phyloP scores from a whole-genome alignment of 805 yeast species.

The Nakazawaea laoshanensis region DNA sequence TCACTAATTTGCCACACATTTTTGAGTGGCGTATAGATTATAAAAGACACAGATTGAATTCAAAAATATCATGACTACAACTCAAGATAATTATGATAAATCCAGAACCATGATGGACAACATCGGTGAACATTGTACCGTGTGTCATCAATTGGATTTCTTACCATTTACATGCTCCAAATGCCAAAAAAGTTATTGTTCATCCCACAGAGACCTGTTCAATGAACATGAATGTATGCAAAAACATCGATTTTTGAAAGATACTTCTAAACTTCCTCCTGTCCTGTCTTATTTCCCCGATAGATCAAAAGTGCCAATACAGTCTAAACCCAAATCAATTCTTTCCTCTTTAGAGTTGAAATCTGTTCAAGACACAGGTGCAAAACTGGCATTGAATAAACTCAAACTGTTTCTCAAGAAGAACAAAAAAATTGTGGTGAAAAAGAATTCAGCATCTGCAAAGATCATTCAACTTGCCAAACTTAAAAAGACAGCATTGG shows the following conservation, averaged over 20 bases:
- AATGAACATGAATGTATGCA: slow-evolving; percentile 22
- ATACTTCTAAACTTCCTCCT: slow-evolving; percentile 25
- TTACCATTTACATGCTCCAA: slow-evolving; percentile 48
- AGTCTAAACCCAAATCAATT: slow-evolving; percentile 22
- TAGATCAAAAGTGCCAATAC: slow-evolving; percentile 28
- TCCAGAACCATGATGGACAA: slow-evolving; percentile 31
- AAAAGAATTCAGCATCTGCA: slow-evolving; percentile 13
- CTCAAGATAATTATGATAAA: slow-evolving; percentile 11
- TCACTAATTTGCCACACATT: no score
- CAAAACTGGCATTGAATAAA: slow-evolving; percentile 5
- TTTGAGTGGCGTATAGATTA: no score
- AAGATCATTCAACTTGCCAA: slow-evolving; percentile 26
- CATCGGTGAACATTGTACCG: slow-evolving; percentile 48
- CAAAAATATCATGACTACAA: slow-evolving; percentile 1
- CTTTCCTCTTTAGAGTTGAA: slow-evolving; percentile 9
- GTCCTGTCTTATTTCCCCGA: slow-evolving; percentile 46
- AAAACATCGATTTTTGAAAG: slow-evolving; percentile 8
- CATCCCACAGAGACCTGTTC: slow-evolving; percentile 34
- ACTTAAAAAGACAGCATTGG: slow-evolving; percentile 40
- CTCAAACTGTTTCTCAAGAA: slow-evolving; percentile 7
- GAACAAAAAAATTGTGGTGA: slow-evolving; percentile 2
- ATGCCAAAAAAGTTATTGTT: slow-evolving; percentile 37
- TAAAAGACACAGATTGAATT: no score
- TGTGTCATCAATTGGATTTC: slow-evolving; percentile 47
- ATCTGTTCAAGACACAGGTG: slow-evolving; percentile 6